These are phyloP conservation scores for Plasmodium blacklocki DNA, from an alignment of 169 alveolate genomes.

Conservation along the genomic window DNA sequence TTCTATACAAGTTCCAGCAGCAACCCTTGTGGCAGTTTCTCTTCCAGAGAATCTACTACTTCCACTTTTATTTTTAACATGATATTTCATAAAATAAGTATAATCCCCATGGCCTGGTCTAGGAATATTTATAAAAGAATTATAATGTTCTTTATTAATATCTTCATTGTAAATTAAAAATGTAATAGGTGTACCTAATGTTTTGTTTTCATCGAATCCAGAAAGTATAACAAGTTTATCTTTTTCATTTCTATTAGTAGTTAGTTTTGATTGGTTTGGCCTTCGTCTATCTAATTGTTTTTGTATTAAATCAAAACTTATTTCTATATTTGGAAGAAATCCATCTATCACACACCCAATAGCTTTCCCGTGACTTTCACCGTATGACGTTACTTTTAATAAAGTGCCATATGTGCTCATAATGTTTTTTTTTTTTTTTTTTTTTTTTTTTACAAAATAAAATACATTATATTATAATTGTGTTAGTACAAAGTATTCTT, in stretches of 20 bases:
- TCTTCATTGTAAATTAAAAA: slow-evolving; percentile 47
- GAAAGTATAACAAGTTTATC: slow-evolving; percentile 43
- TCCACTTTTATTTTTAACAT: slow-evolving; percentile 58
- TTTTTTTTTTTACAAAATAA: no score
- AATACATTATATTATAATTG: no score
- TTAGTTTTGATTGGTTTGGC: slow-evolving; percentile 62
- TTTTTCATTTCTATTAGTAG: slow-evolving; percentile 27
- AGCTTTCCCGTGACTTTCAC: slow-evolving; percentile 57
- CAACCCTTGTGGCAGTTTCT: slow-evolving; percentile 51
- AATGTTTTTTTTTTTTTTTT: not conserved
- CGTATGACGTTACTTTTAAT: slow-evolving; percentile 32
- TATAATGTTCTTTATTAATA: slow-evolving; percentile 31
- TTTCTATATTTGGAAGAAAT: slow-evolving; percentile 24
- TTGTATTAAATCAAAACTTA: slow-evolving; percentile 38
- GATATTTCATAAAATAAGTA: slow-evolving; percentile 60
- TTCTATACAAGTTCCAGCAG: slow-evolving; percentile 62
- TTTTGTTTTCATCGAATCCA: slow-evolving; percentile 54
- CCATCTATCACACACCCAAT: slow-evolving; percentile 48
- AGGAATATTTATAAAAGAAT: slow-evolving; percentile 46
- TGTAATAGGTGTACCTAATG: slow-evolving; percentile 43
- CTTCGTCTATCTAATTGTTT: slow-evolving; percentile 51
- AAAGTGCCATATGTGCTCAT: slow-evolving; percentile 56
- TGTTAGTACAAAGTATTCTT: no score
- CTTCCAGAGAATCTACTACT: slow-evolving; percentile 62
- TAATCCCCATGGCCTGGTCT: slow-evolving; percentile 63